Evolutionary conservation across 2,329 filamentous ascomycete species (phyloP).

Genomic region (Phoma herbarum): DNA sequence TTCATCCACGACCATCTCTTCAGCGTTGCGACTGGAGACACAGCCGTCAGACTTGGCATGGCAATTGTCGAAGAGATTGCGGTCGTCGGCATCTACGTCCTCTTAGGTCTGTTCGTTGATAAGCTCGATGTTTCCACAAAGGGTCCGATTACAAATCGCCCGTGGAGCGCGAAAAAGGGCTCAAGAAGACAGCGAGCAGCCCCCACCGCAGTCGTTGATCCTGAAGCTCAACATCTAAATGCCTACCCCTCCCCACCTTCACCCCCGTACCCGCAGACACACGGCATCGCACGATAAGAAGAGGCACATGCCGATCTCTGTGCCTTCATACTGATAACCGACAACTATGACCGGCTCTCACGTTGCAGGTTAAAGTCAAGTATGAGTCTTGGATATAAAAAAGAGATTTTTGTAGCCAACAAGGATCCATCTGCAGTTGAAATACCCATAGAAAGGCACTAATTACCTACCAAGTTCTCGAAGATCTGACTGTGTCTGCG

Average conservation of each 20-base stretch:
- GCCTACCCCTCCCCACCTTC: not conserved
- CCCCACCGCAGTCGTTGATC: not conserved
- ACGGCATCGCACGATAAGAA: not conserved
- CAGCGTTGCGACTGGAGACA: conserved; percentile 26
- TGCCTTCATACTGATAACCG: no score
- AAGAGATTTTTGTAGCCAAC: no score
- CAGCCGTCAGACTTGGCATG: conserved; percentile 26
- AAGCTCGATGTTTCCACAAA: conserved; percentile 6
- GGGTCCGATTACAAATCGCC: conserved; percentile 7
- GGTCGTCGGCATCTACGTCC: conserved; percentile 29
- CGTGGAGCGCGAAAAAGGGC: not conserved
- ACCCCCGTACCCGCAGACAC: not conserved
- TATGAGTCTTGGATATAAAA: no score
- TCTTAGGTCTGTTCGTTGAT: conserved; percentile 26
- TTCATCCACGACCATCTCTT: conserved; percentile 30
- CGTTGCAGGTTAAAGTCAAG: no score
- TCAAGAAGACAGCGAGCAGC: not conserved
- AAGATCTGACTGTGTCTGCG: no score
- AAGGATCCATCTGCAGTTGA: no score
- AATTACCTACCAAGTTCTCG: no score
- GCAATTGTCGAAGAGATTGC: conserved; percentile 33
- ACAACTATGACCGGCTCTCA: no score
- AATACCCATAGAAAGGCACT: no score
- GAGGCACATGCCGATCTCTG: not conserved
- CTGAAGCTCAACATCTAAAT: not conserved